These are phyloP conservation scores for Thelonectria blattea DNA, from an alignment of 2,329 filamentous ascomycete species.

Conservation along the genomic window DNA sequence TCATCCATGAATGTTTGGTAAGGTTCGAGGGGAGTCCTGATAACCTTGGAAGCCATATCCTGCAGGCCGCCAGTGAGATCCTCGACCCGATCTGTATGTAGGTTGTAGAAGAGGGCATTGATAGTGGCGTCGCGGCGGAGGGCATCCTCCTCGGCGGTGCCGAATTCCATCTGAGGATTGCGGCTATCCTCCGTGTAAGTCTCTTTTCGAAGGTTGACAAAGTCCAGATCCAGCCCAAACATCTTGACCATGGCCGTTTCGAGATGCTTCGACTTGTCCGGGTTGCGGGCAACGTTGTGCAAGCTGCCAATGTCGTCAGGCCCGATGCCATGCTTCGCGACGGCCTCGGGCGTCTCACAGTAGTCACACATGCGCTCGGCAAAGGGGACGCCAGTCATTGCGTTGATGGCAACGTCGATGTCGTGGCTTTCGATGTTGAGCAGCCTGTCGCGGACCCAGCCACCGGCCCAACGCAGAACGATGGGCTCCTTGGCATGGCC, in stretches of 20 bases:
- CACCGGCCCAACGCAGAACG: constrained; percentile 79
- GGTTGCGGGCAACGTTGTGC: constrained; percentile 90
- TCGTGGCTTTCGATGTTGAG: constrained; percentile 76
- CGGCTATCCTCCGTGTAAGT: constrained; percentile 88
- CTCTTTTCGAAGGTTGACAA: constrained; percentile 93
- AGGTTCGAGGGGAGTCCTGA: constrained; percentile 86
- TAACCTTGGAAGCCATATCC: constrained; percentile 75
- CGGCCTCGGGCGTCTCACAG: constrained; percentile 65
- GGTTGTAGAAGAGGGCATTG: constrained; percentile 95
- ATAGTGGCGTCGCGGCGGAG: constrained; percentile 89
- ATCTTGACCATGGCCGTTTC: constrained; percentile 89
- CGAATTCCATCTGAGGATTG: constrained; percentile 92
- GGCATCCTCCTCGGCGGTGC: constrained; percentile 89
- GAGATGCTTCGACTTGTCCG: constrained; percentile 94
- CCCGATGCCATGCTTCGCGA: constrained; percentile 64
- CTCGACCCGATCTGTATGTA: constrained; percentile 79
- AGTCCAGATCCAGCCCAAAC: constrained; percentile 86
- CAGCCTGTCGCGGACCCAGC: constrained; percentile 87
- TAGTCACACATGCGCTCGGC: constrained; percentile 72
- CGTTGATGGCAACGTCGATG: constrained; percentile 85
- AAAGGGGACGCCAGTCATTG: constrained; percentile 81
- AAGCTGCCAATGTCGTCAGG: constrained; percentile 72
- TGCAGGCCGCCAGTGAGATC: constrained; percentile 82
- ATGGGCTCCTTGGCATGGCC: constrained; percentile 59
- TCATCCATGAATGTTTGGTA: constrained; percentile 95